A percentile compares a stretch with the other conserved stretches of the same genome.
Evolutionary conservation across 805 yeast genomes (phyloP).

Genomic region (Starmerella gropengiesseri): DNA sequence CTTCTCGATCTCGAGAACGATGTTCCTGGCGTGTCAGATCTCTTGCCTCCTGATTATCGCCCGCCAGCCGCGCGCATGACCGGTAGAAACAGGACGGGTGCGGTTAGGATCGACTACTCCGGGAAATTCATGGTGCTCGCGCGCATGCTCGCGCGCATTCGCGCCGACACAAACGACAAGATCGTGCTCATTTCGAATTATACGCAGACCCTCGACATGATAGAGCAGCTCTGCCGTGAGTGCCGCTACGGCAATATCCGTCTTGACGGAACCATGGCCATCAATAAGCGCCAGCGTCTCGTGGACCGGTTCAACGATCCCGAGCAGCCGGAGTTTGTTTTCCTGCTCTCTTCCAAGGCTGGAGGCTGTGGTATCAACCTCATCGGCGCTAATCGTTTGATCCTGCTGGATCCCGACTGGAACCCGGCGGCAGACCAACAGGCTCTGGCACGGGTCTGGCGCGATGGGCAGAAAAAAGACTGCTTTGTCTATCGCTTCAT

Average conservation of each 20-base stretch:
- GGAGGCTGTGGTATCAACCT: constrained; percentile 98
- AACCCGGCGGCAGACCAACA: constrained; percentile 98
- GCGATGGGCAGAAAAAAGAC: constrained; percentile 96
- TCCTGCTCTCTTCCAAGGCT: constrained; percentile 84
- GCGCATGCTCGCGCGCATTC: constrained; percentile 68
- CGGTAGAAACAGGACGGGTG: constrained; percentile 47
- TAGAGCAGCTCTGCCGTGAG: constrained; percentile 72
- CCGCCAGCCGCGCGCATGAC: constrained; percentile 32
- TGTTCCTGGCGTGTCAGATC: constrained; percentile 51
- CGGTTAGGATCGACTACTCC: constrained; percentile 68
- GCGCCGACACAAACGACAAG: constrained; percentile 78
- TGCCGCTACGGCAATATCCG: constrained; percentile 67
- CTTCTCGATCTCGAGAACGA: constrained; percentile 66
- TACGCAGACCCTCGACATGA: constrained; percentile 84
- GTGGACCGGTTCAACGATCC: constrained; percentile 91
- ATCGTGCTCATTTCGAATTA: constrained; percentile 90
- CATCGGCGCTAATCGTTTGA: constrained; percentile 88
- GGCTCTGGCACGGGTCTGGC: constrained; percentile 95
- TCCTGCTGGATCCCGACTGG: constrained; percentile 90
- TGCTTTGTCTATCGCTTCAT: constrained; percentile 91
- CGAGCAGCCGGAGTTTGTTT: constrained; percentile 74
- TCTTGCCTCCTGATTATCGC: constrained; percentile 62
- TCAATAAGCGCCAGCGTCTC: constrained; percentile 81
- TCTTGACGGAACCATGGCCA: constrained; percentile 85
- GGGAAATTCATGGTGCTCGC: constrained; percentile 81